Evolutionary conservation across 805 yeast genomes (phyloP).

Genomic region (Yamadazyma nakazawae): DNA sequence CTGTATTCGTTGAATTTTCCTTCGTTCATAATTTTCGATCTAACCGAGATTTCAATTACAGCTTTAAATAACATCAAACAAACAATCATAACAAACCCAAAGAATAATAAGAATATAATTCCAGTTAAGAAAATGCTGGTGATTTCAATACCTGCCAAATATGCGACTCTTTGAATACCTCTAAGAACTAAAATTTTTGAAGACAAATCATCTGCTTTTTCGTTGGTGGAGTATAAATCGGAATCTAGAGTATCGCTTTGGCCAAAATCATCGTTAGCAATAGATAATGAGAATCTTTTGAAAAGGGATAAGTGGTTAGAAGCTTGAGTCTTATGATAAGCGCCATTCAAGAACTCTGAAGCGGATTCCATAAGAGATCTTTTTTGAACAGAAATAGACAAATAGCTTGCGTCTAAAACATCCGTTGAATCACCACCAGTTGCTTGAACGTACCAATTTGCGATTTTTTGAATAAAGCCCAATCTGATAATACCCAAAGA

Average conservation of each 20-base stretch:
- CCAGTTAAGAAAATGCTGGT: slow-evolving; percentile 85
- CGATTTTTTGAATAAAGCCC: slow-evolving; percentile 73
- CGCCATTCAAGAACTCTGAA: slow-evolving; percentile 15
- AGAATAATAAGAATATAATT: slow-evolving; percentile 77
- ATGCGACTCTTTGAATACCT: slow-evolving; percentile 92
- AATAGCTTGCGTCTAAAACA: slow-evolving; percentile 58
- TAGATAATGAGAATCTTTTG: slow-evolving; percentile 16
- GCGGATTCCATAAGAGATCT: slow-evolving; percentile 22
- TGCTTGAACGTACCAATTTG: slow-evolving; percentile 92
- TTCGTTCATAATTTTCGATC: slow-evolving; percentile 55
- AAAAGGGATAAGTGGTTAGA: slow-evolving; percentile 13
- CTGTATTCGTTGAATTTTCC: slow-evolving; percentile 75
- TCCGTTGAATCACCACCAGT: slow-evolving; percentile 90
- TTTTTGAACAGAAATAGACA: slow-evolving; percentile 86
- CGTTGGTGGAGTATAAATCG: slow-evolving; percentile 64
- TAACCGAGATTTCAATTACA: slow-evolving; percentile 57
- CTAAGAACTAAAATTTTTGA: slow-evolving; percentile 76
- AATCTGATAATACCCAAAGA: slow-evolving; percentile 85
- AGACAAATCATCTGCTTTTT: slow-evolving; percentile 54
- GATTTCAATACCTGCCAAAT: slow-evolving; percentile 77
- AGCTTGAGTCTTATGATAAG: slow-evolving; percentile 11
- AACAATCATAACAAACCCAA: slow-evolving; percentile 58
- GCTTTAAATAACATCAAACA: slow-evolving; percentile 65
- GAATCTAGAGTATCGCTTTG: slow-evolving; percentile 40
- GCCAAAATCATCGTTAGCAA: slow-evolving; percentile 47